Evolutionary conservation across 441 rosid genomes (phyloP), one percentile per base, ranked within the genome.

Genomic region (Populus tomentosa): DNA sequence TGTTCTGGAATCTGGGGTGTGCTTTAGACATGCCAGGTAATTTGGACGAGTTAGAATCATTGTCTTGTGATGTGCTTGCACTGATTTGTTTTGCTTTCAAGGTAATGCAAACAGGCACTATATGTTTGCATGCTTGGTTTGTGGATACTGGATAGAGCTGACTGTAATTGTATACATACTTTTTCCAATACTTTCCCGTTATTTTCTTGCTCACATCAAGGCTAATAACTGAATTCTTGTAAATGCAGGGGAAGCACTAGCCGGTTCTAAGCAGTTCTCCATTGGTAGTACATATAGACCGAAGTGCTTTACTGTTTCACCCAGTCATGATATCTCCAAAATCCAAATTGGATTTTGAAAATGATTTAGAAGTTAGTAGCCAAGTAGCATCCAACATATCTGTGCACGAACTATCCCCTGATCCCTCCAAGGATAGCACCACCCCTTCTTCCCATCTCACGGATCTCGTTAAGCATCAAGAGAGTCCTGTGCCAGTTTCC

Each of bases 311-410:
- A 42, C 70, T 59, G 26, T 69, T 65, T 80, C 70, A 33, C 74
- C 33, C 26, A 46, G 80, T 66, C 75, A 88, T 87, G 90, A 73
- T 75, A 53, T 70, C 63, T 36, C 73, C 21, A 40, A 77, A 69
- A 80, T 70, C 76, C 23, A 80, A 56, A 28, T 23, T 77, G 74
- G 89, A 83, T 75, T 73, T 75, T 0, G 88, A 80, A 74, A 83
- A 80, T 7, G 86, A 87, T 42, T 86, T 87, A 33, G 89, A 84
- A 79, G 79, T 69, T 28, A 83, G 85, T 73, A 70, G 86, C 75
- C 83, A 72, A 63, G 81, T 75, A 69, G 86, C 87, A 33, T 84
- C 89, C 53, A 76, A 80, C 69, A 14, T 77, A 64, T 76, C 82
- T 14, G 67, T 38, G 56, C 84, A 77, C n/a, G 86, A 87, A 71